Evolutionary conservation across 495 filamentous ascomycete species (phyloP).

Genomic region (Penicillium manginii): DNA sequence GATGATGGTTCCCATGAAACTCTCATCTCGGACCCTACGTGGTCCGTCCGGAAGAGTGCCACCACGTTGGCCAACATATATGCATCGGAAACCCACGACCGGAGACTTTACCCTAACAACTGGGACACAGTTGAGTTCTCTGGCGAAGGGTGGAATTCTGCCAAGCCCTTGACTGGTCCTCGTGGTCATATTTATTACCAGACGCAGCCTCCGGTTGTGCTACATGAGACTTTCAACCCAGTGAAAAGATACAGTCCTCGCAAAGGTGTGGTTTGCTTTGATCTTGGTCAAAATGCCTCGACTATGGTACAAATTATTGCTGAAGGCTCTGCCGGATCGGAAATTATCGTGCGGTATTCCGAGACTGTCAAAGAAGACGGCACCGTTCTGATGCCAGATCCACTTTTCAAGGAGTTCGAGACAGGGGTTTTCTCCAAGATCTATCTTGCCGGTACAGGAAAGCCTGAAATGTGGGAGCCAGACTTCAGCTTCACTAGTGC

Average conservation of each 20-base stretch:
- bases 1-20: conserved; percentile 24
- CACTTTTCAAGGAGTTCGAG: conserved; percentile 36
- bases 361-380: conserved; percentile 31
- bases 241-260: conserved; percentile 18
- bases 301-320: conserved; percentile 26
- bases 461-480: conserved; percentile 30
- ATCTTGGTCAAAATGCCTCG: conserved; percentile 32
- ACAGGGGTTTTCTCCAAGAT: conserved; percentile 29
- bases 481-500: conserved; percentile 38
- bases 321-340: conserved; percentile 25
- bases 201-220: conserved; percentile 30
- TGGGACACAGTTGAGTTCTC: conserved; percentile 28
- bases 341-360: conserved; percentile 30
- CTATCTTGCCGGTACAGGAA: conserved; percentile 26
- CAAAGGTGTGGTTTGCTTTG: conserved; percentile 24
- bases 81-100: conserved; percentile 32
- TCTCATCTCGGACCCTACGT: conserved; percentile 31
- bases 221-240: conserved; percentile 32
- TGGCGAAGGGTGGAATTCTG: conserved; percentile 19
- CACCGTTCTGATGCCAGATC: conserved; percentile 34
- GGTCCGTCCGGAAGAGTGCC: conserved; percentile 32
- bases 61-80: conserved; percentile 36
- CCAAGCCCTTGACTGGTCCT: conserved; percentile 33
- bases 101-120: conserved; percentile 25
- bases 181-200: conserved; percentile 31